Evolutionary conservation across 83 land plant genomes (phyloP).

Genomic region (Thuja plicata): DNA sequence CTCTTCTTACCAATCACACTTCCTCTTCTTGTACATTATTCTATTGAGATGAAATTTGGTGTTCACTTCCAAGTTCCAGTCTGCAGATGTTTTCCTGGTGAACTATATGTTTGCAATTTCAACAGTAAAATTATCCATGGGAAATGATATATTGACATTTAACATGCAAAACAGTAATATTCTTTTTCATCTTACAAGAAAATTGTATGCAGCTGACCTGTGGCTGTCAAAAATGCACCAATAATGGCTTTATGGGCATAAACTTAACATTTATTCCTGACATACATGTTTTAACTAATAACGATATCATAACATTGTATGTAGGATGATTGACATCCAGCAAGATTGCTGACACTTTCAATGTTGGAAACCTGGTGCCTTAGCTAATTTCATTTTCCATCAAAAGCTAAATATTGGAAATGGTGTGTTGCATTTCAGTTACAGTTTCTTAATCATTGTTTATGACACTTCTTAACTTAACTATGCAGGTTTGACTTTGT

Average conservation of each 20-base stretch:
- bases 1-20: neutral
- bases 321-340: neutral
- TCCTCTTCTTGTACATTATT: neutral
- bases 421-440: neutral
- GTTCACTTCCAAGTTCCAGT: neutral
- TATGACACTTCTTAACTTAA: constrained; percentile 13
- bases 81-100: neutral
- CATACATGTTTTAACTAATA: neutral
- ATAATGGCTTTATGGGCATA: too few relatives aligned
- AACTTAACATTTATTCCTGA: neutral
- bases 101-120: neutral
- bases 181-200: neutral
- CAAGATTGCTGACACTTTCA: neutral
- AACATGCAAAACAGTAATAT: neutral
- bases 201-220: neutral
- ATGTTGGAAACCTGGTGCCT: neutral
- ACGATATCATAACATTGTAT: neutral
- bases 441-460: constrained; percentile 1
- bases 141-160: neutral
- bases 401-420: neutral
- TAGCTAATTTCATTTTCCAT: neutral
- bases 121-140: neutral
- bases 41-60: neutral
- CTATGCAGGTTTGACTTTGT: constrained; percentile 88
- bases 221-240: neutral